phyloP scores from a whole-genome alignment of 2,329 filamentous ascomycete species.

The Fusarium sp. region DNA sequence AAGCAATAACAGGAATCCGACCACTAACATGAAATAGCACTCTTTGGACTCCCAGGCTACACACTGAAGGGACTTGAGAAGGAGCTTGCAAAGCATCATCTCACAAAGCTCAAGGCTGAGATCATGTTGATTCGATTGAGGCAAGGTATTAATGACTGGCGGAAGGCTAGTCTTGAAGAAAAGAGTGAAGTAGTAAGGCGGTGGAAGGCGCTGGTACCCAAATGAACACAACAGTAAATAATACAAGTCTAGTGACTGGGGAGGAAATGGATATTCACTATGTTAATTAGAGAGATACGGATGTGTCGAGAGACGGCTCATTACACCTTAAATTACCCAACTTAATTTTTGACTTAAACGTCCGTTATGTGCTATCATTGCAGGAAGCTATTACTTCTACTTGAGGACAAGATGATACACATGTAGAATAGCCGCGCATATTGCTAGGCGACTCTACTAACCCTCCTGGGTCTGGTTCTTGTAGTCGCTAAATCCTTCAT shows the following conservation, averaged over 20 bases:
- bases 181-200: constrained; percentile 17
- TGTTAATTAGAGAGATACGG: not conserved
- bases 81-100: constrained; percentile 57
- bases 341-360: too few relatives aligned
- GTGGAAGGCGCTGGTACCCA: constrained; percentile 28
- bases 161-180: constrained; percentile 31
- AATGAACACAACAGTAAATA: not conserved
- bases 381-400: too few relatives aligned
- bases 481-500: constrained; percentile 38
- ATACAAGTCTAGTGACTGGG: not conserved
- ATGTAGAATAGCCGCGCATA: too few relatives aligned
- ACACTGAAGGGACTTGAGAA: constrained; percentile 69
- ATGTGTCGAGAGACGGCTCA: not conserved
- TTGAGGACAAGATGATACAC: too few relatives aligned
- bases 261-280: too few relatives aligned
- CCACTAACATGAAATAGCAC: constrained; percentile 24
- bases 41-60: constrained; percentile 66
- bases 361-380: too few relatives aligned
- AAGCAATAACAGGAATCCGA: too few relatives aligned
- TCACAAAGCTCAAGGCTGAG: constrained; percentile 53
- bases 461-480: not conserved
- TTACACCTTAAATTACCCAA: not conserved
- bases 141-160: constrained; percentile 51
- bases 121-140: constrained; percentile 53
- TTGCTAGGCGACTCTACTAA: too few relatives aligned